These are phyloP conservation scores for Pseudogymnoascus sp. DNA, from an alignment of 2,329 filamentous ascomycete species.

Conservation along the genomic window DNA sequence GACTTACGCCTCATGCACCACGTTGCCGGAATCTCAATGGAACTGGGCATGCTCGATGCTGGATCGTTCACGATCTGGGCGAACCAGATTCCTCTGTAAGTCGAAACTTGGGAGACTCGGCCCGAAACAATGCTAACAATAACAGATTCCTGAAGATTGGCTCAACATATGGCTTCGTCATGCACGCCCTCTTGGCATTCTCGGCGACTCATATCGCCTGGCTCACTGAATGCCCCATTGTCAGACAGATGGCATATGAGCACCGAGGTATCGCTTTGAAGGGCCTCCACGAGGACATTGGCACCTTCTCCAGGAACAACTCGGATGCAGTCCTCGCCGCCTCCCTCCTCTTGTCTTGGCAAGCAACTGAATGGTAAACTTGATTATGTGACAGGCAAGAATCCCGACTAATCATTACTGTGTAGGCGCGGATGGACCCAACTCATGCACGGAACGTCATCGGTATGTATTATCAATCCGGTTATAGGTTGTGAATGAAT, in stretches of 20 bases:
- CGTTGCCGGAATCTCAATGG: slow-evolving; percentile 74
- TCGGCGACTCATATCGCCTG: slow-evolving; percentile 93
- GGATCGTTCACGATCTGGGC: slow-evolving; percentile 89
- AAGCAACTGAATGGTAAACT: slow-evolving; percentile 87
- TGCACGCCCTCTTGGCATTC: slow-evolving; percentile 86
- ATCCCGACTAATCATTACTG: slow-evolving; percentile 29
- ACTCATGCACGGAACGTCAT: slow-evolving; percentile 82
- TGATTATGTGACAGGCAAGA: slow-evolving; percentile 19
- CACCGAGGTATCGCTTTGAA: slow-evolving; percentile 80
- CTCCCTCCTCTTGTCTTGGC: slow-evolving; percentile 89
- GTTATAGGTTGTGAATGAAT: background rate
- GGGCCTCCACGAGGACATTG: slow-evolving; percentile 80
- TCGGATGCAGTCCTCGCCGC: slow-evolving; percentile 88
- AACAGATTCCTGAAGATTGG: slow-evolving; percentile 73
- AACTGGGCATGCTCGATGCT: slow-evolving; percentile 68
- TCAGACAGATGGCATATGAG: slow-evolving; percentile 80
- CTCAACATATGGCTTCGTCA: slow-evolving; percentile 75
- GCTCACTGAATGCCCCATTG: slow-evolving; percentile 75
- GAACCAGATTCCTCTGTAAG: slow-evolving; percentile 83
- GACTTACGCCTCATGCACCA: slow-evolving; percentile 88
- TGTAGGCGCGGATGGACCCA: slow-evolving; percentile 84
- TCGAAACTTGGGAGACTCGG: slow-evolving; percentile 21
- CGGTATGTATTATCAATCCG: slow-evolving; percentile 46
- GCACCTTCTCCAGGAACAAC: slow-evolving; percentile 72
- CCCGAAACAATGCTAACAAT: slow-evolving; percentile 23